Evolutionary conservation across 352 stramenopile species (phyloP).

Genomic region (Peronospora farinosa): DNA sequence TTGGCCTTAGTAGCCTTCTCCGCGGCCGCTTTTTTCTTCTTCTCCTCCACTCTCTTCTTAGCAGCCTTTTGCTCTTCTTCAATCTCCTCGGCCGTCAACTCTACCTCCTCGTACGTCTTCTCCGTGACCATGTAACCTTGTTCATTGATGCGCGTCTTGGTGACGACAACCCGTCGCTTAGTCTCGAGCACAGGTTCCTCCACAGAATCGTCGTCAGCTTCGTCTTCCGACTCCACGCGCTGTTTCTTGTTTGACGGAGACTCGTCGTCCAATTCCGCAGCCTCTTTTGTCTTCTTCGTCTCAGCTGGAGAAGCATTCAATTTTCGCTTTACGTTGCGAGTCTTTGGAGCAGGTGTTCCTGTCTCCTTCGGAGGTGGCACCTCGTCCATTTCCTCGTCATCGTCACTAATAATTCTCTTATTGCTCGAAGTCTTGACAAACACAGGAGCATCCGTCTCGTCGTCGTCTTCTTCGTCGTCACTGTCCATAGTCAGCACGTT

Average conservation of each 20-base stretch:
- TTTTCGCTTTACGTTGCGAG: conserved; percentile 43
- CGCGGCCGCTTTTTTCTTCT: conserved; percentile 40
- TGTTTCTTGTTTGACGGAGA: conserved; percentile 11
- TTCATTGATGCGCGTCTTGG: conserved; percentile 73
- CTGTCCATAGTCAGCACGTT: conserved; percentile 72
- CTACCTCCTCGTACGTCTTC: conserved; percentile 62
- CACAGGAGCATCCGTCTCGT: conserved; percentile 48
- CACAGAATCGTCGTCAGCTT: conserved; percentile 18
- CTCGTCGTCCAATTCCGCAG: conserved; percentile 18
- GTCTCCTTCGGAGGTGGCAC: conserved; percentile 6
- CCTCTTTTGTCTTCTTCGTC: conserved; percentile 18
- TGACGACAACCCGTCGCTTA: conserved; percentile 52
- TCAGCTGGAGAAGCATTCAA: conserved; percentile 33
- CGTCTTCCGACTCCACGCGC: conserved; percentile 22
- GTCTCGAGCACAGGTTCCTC: conserved; percentile 27
- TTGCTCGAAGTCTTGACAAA: conserved; percentile 51
- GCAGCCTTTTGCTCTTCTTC: conserved; percentile 39
- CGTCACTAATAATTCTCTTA: conserved; percentile 66
- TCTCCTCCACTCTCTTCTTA: conserved; percentile 36
- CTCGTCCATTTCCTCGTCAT: conserved; percentile 48
- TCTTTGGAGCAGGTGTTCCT: conserved; percentile 19
- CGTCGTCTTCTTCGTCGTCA: conserved; percentile 54
- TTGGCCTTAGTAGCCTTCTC: conserved; percentile 36
- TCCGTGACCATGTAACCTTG: conserved; percentile 85
- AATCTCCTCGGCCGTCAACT: conserved; percentile 54